Conservation (phyloP, 176 grass and related monocot genomes). For the Bromus sterilis region DNA sequence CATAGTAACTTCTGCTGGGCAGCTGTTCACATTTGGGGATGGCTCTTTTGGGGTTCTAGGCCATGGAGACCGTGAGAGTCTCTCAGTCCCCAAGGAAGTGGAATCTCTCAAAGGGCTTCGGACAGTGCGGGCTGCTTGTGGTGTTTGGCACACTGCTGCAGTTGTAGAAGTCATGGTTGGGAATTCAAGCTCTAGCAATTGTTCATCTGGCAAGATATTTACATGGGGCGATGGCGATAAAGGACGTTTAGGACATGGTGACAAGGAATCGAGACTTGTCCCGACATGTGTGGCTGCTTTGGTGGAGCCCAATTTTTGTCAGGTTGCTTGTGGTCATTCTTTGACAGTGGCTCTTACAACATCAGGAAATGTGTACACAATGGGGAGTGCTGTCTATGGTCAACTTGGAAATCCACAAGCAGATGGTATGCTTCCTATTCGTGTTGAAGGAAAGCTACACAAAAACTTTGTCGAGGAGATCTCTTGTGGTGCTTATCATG, state of each 20-base stretch:
- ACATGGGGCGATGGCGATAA: conserved; percentile 99
- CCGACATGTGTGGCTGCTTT: conserved; percentile 96
- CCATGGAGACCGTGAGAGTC: conserved; percentile 62
- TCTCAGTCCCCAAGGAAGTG: conserved; percentile 71
- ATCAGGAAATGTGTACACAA: conserved; percentile 91
- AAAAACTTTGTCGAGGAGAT: conserved; percentile 99
- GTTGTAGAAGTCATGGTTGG: conserved; percentile 95
- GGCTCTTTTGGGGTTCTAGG: conserved; percentile 95
- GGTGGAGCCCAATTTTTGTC: conserved; percentile 94
- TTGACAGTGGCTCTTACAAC: conserved; percentile 91
- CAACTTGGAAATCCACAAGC: conserved; percentile 86
- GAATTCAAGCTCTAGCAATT: conserved; percentile 86
- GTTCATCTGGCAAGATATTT: conserved; percentile 91
- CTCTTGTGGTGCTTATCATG: conserved; percentile 94
- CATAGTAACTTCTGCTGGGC: conserved; percentile 85
- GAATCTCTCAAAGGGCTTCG: conserved; percentile 93
- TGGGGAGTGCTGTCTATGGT: conserved; percentile 87
- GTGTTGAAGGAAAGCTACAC: conserved; percentile 88
- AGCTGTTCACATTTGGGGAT: conserved; percentile 98
- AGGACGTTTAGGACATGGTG: conserved; percentile 91
- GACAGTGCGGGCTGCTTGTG: conserved; percentile 83
- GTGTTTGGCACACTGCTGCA: conserved; percentile 99
- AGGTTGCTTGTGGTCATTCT: conserved; percentile 93
- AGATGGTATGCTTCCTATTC: conserved; percentile 69
- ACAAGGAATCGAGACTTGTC: conserved; percentile 67